Base-by-base conservation (phyloP, 2,329 filamentous ascomycete species). In the Ampelomyces quisqualis region DNA sequence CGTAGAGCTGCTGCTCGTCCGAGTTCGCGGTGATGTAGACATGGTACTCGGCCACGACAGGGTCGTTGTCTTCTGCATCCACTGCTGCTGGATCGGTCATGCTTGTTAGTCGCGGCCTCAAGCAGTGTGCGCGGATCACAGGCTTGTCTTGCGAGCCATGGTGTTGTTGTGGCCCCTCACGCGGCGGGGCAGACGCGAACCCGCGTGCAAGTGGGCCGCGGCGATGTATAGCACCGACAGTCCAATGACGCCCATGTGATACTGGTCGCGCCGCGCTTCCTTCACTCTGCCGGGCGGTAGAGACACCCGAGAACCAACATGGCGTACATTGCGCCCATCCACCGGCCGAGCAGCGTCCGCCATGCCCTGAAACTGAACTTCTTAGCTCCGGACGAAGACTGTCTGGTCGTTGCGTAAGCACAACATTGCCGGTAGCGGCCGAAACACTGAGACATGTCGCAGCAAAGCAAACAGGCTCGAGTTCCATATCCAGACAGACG, bases 301-400 rank as follows among this genome's bases (percentile, higher is more conserved):
- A 33, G 7, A 7, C 23, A 6, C 26, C 20, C 7, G 18, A 8
- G 21, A 23, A 32, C 23, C 49, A 62, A 26, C 45, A 98, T 98
- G 93, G 87, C 93, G 37, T 98, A 97, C 69, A 76, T 98, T 60
- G 90, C 89, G 47, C 90, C 93, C 26, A 93, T 98, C 42, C 93
- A 98, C 69, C 80, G 84, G 58, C 86, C 93, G 17, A 96, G 88
- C 67, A 95, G 89, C 73, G 84, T 96, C 51, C 84, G 90, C 40
- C 87, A 95, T 78, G 91, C 90, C 10, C 69, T 97, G 53, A 88
- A 85, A 63, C 78, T 91, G 46, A 83, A 82, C 57, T 84, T 97
- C 57, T 74, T 95, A 36, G 78, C 80, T 29, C 73, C 81, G 4
- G 81, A 87, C 35, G 81, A 90, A 47, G 86, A 95, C 58, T 90